Evolutionary conservation across 78 protist species (phyloP).

Genomic region (Parvularia atlantis): DNA sequence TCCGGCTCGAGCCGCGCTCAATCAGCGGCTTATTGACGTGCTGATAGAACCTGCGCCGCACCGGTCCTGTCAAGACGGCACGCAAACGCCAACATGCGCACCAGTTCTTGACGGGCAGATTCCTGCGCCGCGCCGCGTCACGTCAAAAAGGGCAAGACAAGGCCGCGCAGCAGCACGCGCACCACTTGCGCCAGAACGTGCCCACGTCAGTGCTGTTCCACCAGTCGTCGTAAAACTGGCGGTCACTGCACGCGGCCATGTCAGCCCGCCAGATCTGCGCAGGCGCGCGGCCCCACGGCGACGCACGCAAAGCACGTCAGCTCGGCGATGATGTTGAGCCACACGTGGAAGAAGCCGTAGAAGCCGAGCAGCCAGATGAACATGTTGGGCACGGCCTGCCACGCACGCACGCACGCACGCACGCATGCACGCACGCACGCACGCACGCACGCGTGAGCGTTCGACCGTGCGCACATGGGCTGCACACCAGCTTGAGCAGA

Average conservation of each 20-base stretch:
- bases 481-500: neutral
- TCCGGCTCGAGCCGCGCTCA: too few relatives aligned
- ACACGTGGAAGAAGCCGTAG: constrained; percentile 21
- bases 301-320: constrained; percentile 14
- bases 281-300: too few relatives aligned
- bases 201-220: constrained; percentile 24
- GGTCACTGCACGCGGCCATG: too few relatives aligned
- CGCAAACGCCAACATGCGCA: too few relatives aligned
- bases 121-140: too few relatives aligned
- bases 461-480: neutral
- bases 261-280: too few relatives aligned
- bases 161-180: too few relatives aligned
- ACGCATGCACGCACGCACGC: neutral
- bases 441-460: neutral
- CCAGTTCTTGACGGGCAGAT: too few relatives aligned
- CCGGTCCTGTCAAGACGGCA: too few relatives aligned
- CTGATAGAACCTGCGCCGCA: too few relatives aligned
- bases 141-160: neutral
- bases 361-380: constrained; percentile 2
- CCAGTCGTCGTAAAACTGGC: constrained; percentile 31
- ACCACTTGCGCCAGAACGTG: too few relatives aligned
- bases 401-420: neutral
- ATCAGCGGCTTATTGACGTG: too few relatives aligned
- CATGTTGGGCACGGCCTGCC: neutral
- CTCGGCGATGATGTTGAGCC: constrained; percentile 23